Conservation (phyloP, 2,329 filamentous ascomycete species). For the Aureobasidium sp. region DNA sequence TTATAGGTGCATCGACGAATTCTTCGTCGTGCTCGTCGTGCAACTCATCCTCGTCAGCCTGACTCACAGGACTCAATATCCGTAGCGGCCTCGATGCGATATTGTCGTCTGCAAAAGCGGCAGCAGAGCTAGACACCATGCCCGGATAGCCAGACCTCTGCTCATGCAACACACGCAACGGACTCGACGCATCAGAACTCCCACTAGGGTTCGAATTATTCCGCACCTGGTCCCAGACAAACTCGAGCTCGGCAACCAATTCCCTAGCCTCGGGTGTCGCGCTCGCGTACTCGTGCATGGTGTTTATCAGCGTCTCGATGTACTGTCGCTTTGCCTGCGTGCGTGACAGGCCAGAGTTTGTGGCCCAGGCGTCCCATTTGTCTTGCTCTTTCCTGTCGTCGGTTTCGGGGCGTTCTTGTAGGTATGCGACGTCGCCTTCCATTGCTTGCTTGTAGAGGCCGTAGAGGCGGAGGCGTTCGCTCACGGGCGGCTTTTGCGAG, state of each 20-base stretch:
- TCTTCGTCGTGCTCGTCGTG: slow-evolving; percentile 33
- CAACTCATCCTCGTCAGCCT: slow-evolving; percentile 40
- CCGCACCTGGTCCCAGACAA: slow-evolving; percentile 98
- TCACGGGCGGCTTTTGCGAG: slow-evolving; percentile 75
- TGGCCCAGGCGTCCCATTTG: slow-evolving; percentile 80
- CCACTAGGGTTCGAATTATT: slow-evolving; percentile 41
- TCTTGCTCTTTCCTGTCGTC: slow-evolving; percentile 28
- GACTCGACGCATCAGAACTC: slow-evolving; percentile 4
- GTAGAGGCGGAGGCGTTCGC: slow-evolving; percentile 85
- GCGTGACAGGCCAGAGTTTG: slow-evolving; percentile 70
- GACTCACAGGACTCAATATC: slow-evolving; percentile 76
- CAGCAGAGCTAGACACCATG: slow-evolving; percentile 1
- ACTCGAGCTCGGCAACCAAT: slow-evolving; percentile 86
- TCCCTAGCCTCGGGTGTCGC: slow-evolving; percentile 77
- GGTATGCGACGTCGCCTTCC: slow-evolving; percentile 93
- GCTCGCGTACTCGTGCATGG: slow-evolving; percentile 91
- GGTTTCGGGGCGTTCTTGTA: slow-evolving; percentile 70
- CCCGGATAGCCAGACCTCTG: neutral
- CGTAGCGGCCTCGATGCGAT: slow-evolving; percentile 27
- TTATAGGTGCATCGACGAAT: slow-evolving; percentile 17
- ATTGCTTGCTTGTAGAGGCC: slow-evolving; percentile 98
- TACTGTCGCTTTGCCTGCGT: slow-evolving; percentile 94
- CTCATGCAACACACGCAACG: slow-evolving; percentile 7
- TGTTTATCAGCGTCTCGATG: slow-evolving; percentile 87
- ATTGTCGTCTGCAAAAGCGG: neutral